Evolutionary conservation across 2,329 filamentous ascomycete species (phyloP), one percentile per base, ranked within the genome.

Genomic region (Colletotrichum orbiculare): DNA sequence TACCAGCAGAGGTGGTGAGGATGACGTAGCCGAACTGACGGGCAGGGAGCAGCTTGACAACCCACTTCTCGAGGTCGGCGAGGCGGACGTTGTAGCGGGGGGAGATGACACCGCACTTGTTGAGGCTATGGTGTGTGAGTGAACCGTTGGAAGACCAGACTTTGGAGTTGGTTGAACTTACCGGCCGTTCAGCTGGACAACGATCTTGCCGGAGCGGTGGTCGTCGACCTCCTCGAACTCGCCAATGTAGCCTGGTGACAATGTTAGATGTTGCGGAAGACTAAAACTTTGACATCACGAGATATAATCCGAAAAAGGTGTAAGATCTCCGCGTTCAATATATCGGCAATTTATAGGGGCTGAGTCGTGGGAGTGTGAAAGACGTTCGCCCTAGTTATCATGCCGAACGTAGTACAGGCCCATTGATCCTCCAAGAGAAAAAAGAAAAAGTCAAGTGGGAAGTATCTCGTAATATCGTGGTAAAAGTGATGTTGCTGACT

Each of bases 261-360:
- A 63, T 71, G 80, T 93, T 78, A 93, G 89, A 69, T 98, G 93
- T 98, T 86, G 91, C 93, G 89, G 90, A 86, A 87, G 89, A 91
- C 89, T 96, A 97, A 97, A 97, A 90, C 91, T 92, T 87, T 86
- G 84, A 91, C 89, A 84, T 94, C 91, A 96, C 84, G 81, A 79
- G 72, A 66, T 77, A 83, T 81, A 84, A 84, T 92, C 76, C 75
- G 75, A 91, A 90, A 89, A 93, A 96, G 91, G 91, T 97, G 94
- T 97, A 97, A 97, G 94, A 95, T 91, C 91, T 88, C 90, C 90
- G 90, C 88, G 81, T 81, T 92, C 84, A 81, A 96, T 99, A 83
- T 99, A 92, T 96, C 96, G 95, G 93, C 89, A 89, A 96, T 89
- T 98, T 98, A 99, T 98, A 99, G 93, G 94, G 93, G 95, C 93